Evolutionary conservation across 2,329 filamentous ascomycete species (phyloP).

Genomic region (Xylariaceae sp.): DNA sequence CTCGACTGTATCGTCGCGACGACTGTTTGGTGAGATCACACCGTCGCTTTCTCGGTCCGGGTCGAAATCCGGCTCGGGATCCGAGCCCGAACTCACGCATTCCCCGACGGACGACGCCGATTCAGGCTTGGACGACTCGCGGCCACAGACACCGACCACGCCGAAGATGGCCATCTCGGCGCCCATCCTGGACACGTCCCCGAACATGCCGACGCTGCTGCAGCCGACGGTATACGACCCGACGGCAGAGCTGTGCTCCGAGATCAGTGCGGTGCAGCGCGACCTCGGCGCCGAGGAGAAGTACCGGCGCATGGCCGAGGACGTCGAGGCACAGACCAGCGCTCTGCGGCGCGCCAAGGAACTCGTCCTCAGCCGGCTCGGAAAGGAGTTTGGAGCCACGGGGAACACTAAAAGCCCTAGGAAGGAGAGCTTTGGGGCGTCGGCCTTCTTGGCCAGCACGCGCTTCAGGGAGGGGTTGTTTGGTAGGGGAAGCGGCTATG

Average conservation of each 20-base stretch:
- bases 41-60: conserved; percentile 6
- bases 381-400: conserved; percentile 41
- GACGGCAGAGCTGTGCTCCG: conserved; percentile 34
- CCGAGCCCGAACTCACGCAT: conserved; percentile 29
- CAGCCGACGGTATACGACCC: conserved; percentile 55
- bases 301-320: conserved; percentile 52
- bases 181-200: conserved; percentile 44
- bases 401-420: conserved; percentile 25
- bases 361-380: conserved; percentile 54
- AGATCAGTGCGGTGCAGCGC: conserved; percentile 53
- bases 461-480: conserved; percentile 40
- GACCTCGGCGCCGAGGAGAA: conserved; percentile 52
- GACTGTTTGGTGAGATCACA: conserved; percentile 29
- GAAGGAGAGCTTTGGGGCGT: conserved; percentile 26
- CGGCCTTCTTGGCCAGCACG: conserved; percentile 32
- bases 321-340: conserved; percentile 48
- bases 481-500: conserved; percentile 23
- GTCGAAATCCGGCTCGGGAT: conserved; percentile 20
- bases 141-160: conserved; percentile 25
- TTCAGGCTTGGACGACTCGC: conserved; percentile 27
- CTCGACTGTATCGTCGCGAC: conserved; percentile 23
- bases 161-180: conserved; percentile 37
- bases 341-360: conserved; percentile 55
- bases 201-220: conserved; percentile 44
- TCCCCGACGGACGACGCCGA: conserved; percentile 28